Evolutionary conservation across 306 rosid species (phyloP).

Genomic region (Dryas alaskensis): DNA sequence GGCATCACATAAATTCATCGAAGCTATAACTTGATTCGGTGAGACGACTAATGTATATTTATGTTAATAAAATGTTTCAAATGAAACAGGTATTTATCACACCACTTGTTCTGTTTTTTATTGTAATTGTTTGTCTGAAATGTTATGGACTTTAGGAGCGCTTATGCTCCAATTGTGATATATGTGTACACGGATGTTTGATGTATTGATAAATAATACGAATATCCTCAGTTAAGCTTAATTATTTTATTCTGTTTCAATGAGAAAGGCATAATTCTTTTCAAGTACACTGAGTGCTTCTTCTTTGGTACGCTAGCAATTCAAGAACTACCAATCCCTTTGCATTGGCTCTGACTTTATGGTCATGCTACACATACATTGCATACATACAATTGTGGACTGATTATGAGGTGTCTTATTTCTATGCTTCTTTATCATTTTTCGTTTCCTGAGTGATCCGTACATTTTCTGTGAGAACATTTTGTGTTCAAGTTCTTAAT

Average conservation of each 20-base stretch:
- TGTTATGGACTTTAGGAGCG: conserved; percentile 9
- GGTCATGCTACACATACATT: neutral
- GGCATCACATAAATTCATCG: conserved; percentile 53
- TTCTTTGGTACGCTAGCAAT: too few species aligned
- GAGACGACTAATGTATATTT: neutral
- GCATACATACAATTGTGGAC: neutral
- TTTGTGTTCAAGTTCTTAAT: neutral
- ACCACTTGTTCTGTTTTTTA: conserved; percentile 1
- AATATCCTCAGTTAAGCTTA: neutral
- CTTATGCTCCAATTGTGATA: conserved; percentile 18
- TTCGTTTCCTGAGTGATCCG: neutral
- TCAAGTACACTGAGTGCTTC: neutral
- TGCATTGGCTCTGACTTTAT: neutral
- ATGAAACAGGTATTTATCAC: conserved; percentile 33
- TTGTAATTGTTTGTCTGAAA: conserved; percentile 23
- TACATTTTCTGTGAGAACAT: neutral
- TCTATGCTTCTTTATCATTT: neutral
- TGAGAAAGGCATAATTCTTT: neutral
- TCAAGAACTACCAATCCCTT: too few species aligned
- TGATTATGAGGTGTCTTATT: neutral
- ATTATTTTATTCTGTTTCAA: conserved; percentile 2
- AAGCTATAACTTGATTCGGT: conserved; percentile 39
- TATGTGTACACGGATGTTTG: conserved; percentile 19
- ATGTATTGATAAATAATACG: neutral
- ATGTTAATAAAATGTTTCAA: conserved; percentile 23